These are phyloP conservation scores for Xylaria curta DNA, from an alignment of 495 filamentous ascomycete species.

Conservation along the genomic window DNA sequence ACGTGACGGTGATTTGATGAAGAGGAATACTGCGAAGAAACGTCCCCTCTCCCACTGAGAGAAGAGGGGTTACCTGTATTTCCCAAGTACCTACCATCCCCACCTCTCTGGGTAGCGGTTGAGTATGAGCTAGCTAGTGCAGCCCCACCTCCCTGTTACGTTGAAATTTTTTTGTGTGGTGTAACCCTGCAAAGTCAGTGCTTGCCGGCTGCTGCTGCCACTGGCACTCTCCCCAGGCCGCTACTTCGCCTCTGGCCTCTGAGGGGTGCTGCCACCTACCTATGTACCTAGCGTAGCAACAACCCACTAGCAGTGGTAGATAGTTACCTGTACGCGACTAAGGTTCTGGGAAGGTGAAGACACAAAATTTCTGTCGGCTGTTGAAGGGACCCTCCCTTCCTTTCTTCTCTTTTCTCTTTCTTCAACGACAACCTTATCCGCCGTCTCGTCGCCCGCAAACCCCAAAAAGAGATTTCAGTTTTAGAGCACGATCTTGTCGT, in stretches of 20 bases:
- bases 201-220: constrained; percentile 13
- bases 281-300: not conserved
- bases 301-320: not conserved
- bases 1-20: not conserved
- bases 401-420: constrained; percentile 27
- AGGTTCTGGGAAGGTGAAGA: constrained; percentile 28
- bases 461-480: constrained; percentile 44
- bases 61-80: not conserved
- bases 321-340: constrained; percentile 41
- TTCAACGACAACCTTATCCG: constrained; percentile 46
- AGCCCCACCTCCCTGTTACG: constrained; percentile 15
- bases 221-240: not conserved
- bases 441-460: constrained; percentile 43
- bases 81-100: not conserved
- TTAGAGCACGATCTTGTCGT: constrained; percentile 39
- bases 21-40: not conserved
- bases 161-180: constrained; percentile 23
- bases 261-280: not conserved
- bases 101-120: no score
- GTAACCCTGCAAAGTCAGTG: constrained; percentile 16
- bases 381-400: constrained; percentile 32
- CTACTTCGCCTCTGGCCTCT: not conserved
- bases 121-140: not conserved
- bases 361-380: constrained; percentile 42
- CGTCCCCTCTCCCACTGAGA: not conserved